Conservation (phyloP, 495 filamentous ascomycete genomes). For the Penicillium canariense region DNA sequence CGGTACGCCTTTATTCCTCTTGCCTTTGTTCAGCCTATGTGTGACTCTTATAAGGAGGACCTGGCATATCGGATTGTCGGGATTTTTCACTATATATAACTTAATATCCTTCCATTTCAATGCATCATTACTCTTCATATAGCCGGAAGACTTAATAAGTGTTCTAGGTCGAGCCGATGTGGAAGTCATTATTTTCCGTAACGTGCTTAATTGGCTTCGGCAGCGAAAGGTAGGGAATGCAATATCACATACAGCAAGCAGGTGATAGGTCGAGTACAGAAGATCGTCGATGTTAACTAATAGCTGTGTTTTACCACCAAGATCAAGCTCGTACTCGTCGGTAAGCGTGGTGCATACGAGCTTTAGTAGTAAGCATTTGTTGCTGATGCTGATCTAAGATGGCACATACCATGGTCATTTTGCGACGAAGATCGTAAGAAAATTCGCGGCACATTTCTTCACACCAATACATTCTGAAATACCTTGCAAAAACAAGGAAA, state of each 20-base stretch:
- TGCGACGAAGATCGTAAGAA: slow-evolving; percentile 6
- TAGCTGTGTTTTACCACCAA: neutral
- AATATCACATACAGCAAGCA: slow-evolving; percentile 8
- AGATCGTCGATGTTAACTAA: slow-evolving; percentile 17
- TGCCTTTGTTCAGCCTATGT: slow-evolving; percentile 27
- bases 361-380: slow-evolving; percentile 3
- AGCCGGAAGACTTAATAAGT: slow-evolving; percentile 18
- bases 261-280: slow-evolving; percentile 18
- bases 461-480: slow-evolving; percentile 7
- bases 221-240: slow-evolving; percentile 18
- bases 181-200: slow-evolving; percentile 26
- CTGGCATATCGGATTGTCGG: slow-evolving; percentile 17
- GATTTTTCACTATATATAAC: slow-evolving; percentile 25
- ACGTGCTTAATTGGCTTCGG: slow-evolving; percentile 20
- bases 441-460: slow-evolving; percentile 3
- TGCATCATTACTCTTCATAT: slow-evolving; percentile 18
- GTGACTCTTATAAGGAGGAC: slow-evolving; percentile 25
- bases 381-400: neutral
- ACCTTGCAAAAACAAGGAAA: neutral
- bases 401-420: slow-evolving; percentile 1
- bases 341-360: slow-evolving; percentile 1
- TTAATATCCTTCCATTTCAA: slow-evolving; percentile 29
- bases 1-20: slow-evolving; percentile 19
- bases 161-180: slow-evolving; percentile 22
- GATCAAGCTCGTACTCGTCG: slow-evolving; percentile 11